Base-by-base conservation (phyloP, 176 grass and related monocot species). In the Panicum miliaceum region DNA sequence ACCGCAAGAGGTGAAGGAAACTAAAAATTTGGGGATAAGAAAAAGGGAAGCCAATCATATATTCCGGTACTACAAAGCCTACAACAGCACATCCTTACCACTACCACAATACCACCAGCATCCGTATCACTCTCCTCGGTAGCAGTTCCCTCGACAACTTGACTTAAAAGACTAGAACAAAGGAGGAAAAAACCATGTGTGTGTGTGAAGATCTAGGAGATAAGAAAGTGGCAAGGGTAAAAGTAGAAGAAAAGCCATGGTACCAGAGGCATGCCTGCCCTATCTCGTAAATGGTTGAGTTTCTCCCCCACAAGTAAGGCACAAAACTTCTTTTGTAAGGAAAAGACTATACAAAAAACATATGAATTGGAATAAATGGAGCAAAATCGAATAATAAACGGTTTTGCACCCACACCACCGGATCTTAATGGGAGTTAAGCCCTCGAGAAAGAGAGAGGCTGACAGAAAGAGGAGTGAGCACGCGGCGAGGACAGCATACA, bases 381-480 rank as follows among this genome's bases (percentile, higher is more conserved):
- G 64, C 4, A 34, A 52, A 71, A 43, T 75, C 1, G 2, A 68
- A 68, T 35, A 35, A 0, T 0, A 43, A 81, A 69, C 6, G 1
- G 1, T n/a, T 62, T 10, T 22, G 53, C 0, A 71, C 29, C 12
- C 3, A 0, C 12, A 53, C 4, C 0, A 2, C 2, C 16, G 1
- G 12, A 90, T 90, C 73, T 83, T 12, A 23, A 78, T 23, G 0
- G 14, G 51, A 86, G 48, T 2, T 73, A 56, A 86, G 10, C 64
- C n/a, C 15, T 8, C 0, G 0, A 73, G 2, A 72, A 0, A 73
- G 1, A 72, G 12, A 83, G 75, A 90, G 85, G 60, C 13, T 91
- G 94, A 89, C 91, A 96, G 84, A 89, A 87, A 96, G 88, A 93
- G 76, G 16, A 93, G 94, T 89, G 88, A 96, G 94, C 94, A 89